Evolutionary conservation across 495 filamentous ascomycete genomes (phyloP).

Genomic region (Podospora pseudopauciseta): DNA sequence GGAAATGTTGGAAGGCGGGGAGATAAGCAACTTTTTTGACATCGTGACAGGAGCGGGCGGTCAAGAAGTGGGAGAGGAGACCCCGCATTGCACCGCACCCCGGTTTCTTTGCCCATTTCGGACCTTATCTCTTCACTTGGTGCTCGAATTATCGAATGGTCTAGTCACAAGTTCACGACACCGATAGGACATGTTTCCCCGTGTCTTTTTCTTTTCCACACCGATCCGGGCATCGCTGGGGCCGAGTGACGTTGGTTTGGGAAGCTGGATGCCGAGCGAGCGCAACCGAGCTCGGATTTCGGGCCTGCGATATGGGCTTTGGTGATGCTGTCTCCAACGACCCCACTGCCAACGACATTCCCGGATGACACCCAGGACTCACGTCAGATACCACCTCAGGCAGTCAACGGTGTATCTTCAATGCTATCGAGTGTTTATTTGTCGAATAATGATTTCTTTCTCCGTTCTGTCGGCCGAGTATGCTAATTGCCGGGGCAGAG

Average conservation of each 20-base stretch:
- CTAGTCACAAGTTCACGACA: no score
- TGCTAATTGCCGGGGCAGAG: neutral
- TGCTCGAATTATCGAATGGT: no score
- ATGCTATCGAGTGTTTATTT: neutral
- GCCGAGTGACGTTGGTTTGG: no score
- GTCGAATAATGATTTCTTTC: neutral
- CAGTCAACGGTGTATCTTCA: neutral
- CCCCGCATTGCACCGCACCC: no score
- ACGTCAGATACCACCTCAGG: neutral
- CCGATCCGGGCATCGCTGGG: neutral
- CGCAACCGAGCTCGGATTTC: no score
- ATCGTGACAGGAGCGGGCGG: neutral
- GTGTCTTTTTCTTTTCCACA: neutral
- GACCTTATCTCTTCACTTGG: no score
- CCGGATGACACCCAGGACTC: neutral
- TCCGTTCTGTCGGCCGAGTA: neutral
- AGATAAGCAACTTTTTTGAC: neutral
- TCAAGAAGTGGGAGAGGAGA: neutral
- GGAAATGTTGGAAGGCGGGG: neutral
- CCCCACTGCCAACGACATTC: neutral
- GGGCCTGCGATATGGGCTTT: no score
- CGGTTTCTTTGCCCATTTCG: no score
- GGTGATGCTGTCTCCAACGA: neutral
- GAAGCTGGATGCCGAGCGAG: no score
- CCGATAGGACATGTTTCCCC: no score